These are phyloP conservation scores for Gliomastix tumulicola DNA, from an alignment of 2,329 filamentous ascomycete genomes.

Conservation along the genomic window DNA sequence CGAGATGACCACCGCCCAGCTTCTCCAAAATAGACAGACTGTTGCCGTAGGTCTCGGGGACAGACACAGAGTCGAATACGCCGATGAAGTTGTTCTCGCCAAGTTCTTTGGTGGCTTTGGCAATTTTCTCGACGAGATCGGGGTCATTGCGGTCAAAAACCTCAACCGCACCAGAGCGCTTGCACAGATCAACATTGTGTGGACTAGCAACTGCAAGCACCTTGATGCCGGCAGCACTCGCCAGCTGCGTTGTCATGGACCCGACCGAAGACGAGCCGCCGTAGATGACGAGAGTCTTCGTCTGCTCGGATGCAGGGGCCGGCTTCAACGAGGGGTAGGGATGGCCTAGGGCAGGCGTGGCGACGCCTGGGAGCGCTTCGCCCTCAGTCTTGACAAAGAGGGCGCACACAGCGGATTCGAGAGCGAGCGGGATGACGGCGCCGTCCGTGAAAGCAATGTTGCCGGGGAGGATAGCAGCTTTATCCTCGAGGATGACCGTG, in stretches of 20 bases:
- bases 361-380: conserved; percentile 14
- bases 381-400: conserved; percentile 14
- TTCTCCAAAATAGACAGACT: conserved; percentile 12
- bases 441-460: conserved; percentile 9
- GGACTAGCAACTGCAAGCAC: conserved; percentile 30
- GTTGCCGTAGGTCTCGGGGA: conserved; percentile 11
- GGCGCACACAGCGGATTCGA: conserved; percentile 16
- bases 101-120: conserved; percentile 7
- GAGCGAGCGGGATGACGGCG: conserved; percentile 12
- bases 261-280: conserved; percentile 40
- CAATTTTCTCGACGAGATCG: conserved; percentile 18
- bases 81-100: conserved; percentile 11
- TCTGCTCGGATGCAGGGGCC: background rate
- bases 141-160: conserved; percentile 29
- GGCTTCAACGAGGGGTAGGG: conserved; percentile 10
- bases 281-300: conserved; percentile 24
- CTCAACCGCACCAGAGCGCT: conserved; percentile 28
- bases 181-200: conserved; percentile 30
- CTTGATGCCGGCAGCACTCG: conserved; percentile 28
- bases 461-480: conserved; percentile 17
- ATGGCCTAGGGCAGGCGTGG: conserved; percentile 16
- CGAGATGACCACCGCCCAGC: conserved; percentile 23
- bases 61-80: conserved; percentile 15
- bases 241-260: conserved; percentile 34
- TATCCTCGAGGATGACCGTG: conserved; percentile 10